These are phyloP conservation scores for Torulaspora microellipsoides DNA, from an alignment of 805 yeast genomes.

Conservation along the genomic window DNA sequence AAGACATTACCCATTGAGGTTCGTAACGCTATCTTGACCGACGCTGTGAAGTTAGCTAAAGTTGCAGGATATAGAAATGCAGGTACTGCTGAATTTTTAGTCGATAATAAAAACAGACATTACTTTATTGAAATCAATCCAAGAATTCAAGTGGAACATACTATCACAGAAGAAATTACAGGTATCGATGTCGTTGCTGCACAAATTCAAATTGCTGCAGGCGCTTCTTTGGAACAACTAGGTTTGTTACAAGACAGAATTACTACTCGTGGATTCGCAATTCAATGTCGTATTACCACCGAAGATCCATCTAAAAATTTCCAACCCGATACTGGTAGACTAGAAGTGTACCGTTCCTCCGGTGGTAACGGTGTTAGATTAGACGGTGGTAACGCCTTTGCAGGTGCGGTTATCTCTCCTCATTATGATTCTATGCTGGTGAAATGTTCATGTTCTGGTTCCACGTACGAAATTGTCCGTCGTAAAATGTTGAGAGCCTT, in stretches of 20 bases:
- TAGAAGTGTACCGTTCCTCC: constrained; percentile 95
- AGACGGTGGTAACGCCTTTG: constrained; percentile 98
- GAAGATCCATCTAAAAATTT: constrained; percentile 95
- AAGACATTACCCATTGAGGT: constrained; percentile 77
- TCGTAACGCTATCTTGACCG: constrained; percentile 87
- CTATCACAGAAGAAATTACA: constrained; percentile 97
- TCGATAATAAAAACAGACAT: constrained; percentile 89
- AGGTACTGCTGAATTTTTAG: constrained; percentile 97
- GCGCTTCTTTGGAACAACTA: constrained; percentile 86
- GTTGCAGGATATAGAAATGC: constrained; percentile 91
- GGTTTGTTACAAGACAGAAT: constrained; percentile 92
- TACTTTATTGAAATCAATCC: constrained; percentile 98
- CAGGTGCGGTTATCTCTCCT: constrained; percentile 94
- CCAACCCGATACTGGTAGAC: constrained; percentile 98
- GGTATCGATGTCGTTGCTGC: constrained; percentile 98
- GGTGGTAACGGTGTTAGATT: constrained; percentile 99
- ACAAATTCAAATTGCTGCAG: constrained; percentile 98
- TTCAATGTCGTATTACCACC: constrained; percentile 98
- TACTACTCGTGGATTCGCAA: constrained; percentile 95
- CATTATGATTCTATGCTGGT: constrained; percentile 98
- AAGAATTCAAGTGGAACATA: constrained; percentile 97
- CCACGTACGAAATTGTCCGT: constrained; percentile 93
- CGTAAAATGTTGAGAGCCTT: constrained; percentile 96
- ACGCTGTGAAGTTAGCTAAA: constrained; percentile 89
- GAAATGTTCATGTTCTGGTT: constrained; percentile 95